Evolutionary conservation across 495 filamentous ascomycete species (phyloP), one percentile per base, ranked within the genome.

Genomic region (Hypomontagnella submonticulosa): DNA sequence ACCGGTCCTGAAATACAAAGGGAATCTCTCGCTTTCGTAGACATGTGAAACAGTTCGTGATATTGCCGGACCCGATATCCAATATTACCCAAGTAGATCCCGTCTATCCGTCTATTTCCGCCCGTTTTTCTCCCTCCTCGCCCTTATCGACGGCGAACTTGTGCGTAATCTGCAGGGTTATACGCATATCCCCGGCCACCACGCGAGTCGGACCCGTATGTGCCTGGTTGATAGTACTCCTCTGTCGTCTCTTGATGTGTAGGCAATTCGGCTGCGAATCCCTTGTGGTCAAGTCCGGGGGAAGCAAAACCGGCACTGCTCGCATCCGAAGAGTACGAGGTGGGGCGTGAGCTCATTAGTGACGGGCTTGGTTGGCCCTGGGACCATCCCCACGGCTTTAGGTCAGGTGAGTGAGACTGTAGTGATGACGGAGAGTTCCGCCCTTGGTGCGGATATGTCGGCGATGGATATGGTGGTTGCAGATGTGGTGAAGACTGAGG

Each of bases 91-190:
- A 23, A 13, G n/a, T n/a, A 57, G 11, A 40, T n/a, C 32, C 49
- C 20, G 34, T 60, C 43, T 42, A 49, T 47, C 41, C 16, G 18
- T 60, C 23, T 32, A 38, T 58, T 33, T 20, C 44, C 4, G 16
- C 41, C 49, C 30, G 10, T 47, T 49, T 40, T 18, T 23, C 16
- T 33, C 46, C 2, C 23, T 16, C 18, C 23, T 33, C 54, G 23
- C 23, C 11, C 15, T 47, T 13, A 40, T 52, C 48, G 49, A 2
- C 58, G 68, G 18, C 63, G 50, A 4, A 63, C 40, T 52, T 75
- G 74, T 8, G 73, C 77, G 18, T 80, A 82, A 57, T 82, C 77
- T 1, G 77, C 75, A 6, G 80, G 79, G 52, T 81, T 82, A 52
- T 82, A 82, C 1, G 70, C 69, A 2, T 74, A 73, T 12, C 61